phyloP scores from a whole-genome alignment of 257 asterid species.

The Oldenlandia corymbosa region DNA sequence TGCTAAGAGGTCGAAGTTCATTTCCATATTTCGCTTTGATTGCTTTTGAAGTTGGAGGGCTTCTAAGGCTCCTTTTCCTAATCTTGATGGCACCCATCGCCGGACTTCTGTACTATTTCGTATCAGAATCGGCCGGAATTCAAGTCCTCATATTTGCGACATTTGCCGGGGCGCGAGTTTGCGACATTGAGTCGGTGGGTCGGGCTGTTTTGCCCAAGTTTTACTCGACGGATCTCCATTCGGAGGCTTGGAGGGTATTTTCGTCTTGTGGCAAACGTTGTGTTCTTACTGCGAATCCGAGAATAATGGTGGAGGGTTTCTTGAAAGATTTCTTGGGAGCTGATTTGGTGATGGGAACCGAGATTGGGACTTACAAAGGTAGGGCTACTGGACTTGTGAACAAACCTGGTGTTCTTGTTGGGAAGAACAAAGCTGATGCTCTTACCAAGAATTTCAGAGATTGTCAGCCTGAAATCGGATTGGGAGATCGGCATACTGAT shows the following conservation, averaged over 20 bases:
- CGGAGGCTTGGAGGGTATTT: slow-evolving; percentile 54
- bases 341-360: slow-evolving; percentile 61
- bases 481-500: slow-evolving; percentile 55
- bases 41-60: slow-evolving; percentile 50
- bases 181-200: slow-evolving; percentile 47
- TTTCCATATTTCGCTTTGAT: slow-evolving; percentile 51
- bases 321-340: slow-evolving; percentile 52
- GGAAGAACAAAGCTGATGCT: slow-evolving; percentile 39
- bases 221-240: slow-evolving; percentile 43
- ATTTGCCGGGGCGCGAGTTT: slow-evolving; percentile 32
- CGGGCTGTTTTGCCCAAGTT: slow-evolving; percentile 53
- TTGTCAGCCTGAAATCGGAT: slow-evolving; percentile 44
- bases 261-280: slow-evolving; percentile 52
- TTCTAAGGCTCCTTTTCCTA: slow-evolving; percentile 39
- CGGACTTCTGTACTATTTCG: slow-evolving; percentile 41
- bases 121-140: slow-evolving; percentile 56
- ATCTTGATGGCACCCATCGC: slow-evolving; percentile 45
- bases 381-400: slow-evolving; percentile 54
- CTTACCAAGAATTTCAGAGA: slow-evolving; percentile 45
- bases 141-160: slow-evolving; percentile 41
- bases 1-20: slow-evolving; percentile 49
- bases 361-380: slow-evolving; percentile 35
- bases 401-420: slow-evolving; percentile 48
- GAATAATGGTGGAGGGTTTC: slow-evolving; percentile 60
- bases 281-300: slow-evolving; percentile 56